Evolutionary conservation across 805 yeast species (phyloP).

Genomic region (Komagataella kurtzmanii): DNA sequence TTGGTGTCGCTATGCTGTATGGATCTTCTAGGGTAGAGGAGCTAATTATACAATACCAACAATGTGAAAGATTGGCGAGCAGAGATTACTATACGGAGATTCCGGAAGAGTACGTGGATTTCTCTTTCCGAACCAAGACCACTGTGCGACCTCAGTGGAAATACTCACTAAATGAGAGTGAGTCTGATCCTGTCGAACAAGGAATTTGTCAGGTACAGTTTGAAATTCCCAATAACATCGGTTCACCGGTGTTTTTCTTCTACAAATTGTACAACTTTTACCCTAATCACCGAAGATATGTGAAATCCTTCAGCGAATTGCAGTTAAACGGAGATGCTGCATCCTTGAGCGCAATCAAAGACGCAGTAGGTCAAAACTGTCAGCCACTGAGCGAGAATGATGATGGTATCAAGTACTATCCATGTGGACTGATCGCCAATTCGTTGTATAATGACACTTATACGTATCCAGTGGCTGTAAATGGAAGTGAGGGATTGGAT

Average conservation of each 20-base stretch:
- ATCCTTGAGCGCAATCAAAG: slow-evolving; percentile 32
- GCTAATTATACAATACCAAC: slow-evolving; percentile 61
- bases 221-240: slow-evolving; percentile 57
- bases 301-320: slow-evolving; percentile 67
- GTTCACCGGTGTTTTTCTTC: slow-evolving; percentile 64
- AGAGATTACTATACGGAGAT: slow-evolving; percentile 32
- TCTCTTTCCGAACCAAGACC: slow-evolving; percentile 38
- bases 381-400: slow-evolving; percentile 42
- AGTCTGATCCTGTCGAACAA: slow-evolving; percentile 27
- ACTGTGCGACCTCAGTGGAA: slow-evolving; percentile 54
- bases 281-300: slow-evolving; percentile 92
- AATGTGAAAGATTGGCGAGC: slow-evolving; percentile 42
- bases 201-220: slow-evolving; percentile 61
- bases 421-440: slow-evolving; percentile 79
- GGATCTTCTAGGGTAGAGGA: slow-evolving; percentile 71
- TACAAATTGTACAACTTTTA: slow-evolving; percentile 78
- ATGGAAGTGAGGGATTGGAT: slow-evolving; percentile 27
- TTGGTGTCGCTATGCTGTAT: slow-evolving; percentile 75
- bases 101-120: slow-evolving; percentile 42
- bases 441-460: slow-evolving; percentile 70
- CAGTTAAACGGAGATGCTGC: slow-evolving; percentile 74
- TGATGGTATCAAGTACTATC: slow-evolving; percentile 46
- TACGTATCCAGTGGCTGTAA: slow-evolving; percentile 30
- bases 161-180: slow-evolving; percentile 25
- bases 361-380: slow-evolving; percentile 44